A percentile compares a stretch with the other conserved stretches of the same genome.
phyloP scores from a whole-genome alignment of 768 basidiomycete genomes.

The Suillus placidus region DNA sequence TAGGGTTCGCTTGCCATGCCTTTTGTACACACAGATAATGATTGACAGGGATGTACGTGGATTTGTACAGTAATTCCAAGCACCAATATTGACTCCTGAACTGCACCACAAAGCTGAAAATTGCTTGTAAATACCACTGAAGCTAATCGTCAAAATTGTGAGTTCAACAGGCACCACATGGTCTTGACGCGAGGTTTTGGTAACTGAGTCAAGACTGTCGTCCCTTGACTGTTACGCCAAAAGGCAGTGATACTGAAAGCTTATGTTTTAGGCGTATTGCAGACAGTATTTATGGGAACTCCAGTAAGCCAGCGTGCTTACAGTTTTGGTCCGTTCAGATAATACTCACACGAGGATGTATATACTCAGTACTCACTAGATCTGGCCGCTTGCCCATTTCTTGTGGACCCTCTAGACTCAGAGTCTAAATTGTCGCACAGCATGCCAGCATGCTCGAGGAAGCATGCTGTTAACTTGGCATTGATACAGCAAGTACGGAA shows the following conservation, averaged over 20 bases:
- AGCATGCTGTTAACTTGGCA: neutral
- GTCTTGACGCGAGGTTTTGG: neutral
- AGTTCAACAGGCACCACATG: neutral
- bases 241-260: too few relatives aligned
- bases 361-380: neutral
- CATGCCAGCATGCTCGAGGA: neutral
- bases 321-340: too few relatives aligned
- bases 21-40: neutral
- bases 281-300: too few relatives aligned
- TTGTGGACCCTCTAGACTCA: neutral
- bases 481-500: neutral
- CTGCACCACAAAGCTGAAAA: neutral
- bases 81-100: neutral
- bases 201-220: too few relatives aligned
- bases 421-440: neutral
- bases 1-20: neutral
- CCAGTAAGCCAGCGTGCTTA: too few relatives aligned
- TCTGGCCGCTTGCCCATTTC: neutral
- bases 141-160: neutral
- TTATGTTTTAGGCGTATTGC: too few relatives aligned
- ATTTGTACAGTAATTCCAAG: neutral
- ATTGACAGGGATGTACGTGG: neutral
- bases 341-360: neutral
- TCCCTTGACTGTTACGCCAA: too few relatives aligned
- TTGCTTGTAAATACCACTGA: neutral